Conservation (phyloP, 768 basidiomycete species). For the Lentinula edodes region DNA sequence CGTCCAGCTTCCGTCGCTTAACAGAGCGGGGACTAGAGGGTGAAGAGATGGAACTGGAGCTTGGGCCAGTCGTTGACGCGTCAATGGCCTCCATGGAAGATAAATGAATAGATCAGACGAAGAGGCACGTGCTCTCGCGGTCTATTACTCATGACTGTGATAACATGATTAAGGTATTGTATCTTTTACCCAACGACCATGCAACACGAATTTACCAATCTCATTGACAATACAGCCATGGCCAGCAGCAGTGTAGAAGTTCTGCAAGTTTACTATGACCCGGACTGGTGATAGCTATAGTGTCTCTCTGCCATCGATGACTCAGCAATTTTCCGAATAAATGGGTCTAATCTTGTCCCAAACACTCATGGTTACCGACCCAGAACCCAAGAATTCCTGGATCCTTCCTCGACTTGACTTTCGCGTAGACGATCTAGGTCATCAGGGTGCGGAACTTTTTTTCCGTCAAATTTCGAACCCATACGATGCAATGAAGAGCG, state of each 20-base stretch:
- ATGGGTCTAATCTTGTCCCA: background rate
- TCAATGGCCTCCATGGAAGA: background rate
- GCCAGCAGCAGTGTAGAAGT: too few species aligned
- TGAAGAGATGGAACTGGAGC: background rate
- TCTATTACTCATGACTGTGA: background rate
- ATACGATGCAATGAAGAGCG: slow-evolving; percentile 29
- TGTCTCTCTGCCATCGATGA: background rate
- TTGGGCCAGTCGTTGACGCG: background rate
- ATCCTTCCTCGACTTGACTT: slow-evolving; percentile 52
- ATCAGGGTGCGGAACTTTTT: slow-evolving; percentile 55
- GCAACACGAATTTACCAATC: too few species aligned
- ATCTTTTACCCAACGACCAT: too few species aligned
- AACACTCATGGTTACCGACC: background rate
- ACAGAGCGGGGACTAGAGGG: background rate
- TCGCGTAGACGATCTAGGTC: slow-evolving; percentile 52
- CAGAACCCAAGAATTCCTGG: slow-evolving; percentile 25
- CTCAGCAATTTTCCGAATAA: background rate
- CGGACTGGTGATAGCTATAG: too few species aligned
- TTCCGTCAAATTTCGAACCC: slow-evolving; percentile 41
- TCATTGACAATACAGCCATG: too few species aligned
- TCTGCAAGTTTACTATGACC: too few species aligned
- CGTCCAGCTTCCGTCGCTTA: background rate
- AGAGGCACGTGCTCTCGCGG: background rate
- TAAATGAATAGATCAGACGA: background rate
- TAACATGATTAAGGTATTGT: background rate